Evolutionary conservation across 2,329 filamentous ascomycete species (phyloP).

Genomic region (Cryphonectria carpinicola): DNA sequence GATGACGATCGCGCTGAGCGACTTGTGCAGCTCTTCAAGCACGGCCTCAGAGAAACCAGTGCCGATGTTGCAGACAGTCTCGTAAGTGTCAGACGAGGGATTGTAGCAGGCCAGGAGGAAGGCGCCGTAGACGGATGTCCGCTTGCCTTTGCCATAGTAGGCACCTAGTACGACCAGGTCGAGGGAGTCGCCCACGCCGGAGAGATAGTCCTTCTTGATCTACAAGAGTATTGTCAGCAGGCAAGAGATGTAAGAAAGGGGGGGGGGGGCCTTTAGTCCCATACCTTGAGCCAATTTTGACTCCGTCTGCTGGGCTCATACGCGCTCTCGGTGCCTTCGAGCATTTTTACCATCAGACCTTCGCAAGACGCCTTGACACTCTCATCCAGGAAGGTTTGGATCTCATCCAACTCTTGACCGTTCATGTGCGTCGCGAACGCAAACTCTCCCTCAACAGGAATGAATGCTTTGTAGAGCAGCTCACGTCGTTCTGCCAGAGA

Average conservation of each 20-base stretch:
- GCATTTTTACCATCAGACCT: slow-evolving; percentile 99
- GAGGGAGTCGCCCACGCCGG: slow-evolving; percentile 90
- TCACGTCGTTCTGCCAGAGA: slow-evolving; percentile 81
- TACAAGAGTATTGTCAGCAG: slow-evolving; percentile 40
- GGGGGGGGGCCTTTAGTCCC: slow-evolving; percentile 26
- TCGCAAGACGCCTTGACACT: slow-evolving; percentile 96
- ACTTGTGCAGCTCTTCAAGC: slow-evolving; percentile 81
- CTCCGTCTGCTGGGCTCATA: slow-evolving; percentile 97
- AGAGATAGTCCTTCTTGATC: slow-evolving; percentile 98
- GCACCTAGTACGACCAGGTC: slow-evolving; percentile 95
- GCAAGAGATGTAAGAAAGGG: background rate
- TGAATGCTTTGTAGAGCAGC: slow-evolving; percentile 73
- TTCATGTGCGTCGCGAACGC: slow-evolving; percentile 86
- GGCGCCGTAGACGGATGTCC: slow-evolving; percentile 92
- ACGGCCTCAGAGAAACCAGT: slow-evolving; percentile 96
- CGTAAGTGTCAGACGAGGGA: slow-evolving; percentile 76
- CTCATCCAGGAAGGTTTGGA: slow-evolving; percentile 89
- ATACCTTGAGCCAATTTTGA: slow-evolving; percentile 95
- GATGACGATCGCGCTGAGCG: slow-evolving; percentile 78
- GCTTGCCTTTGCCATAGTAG: slow-evolving; percentile 93
- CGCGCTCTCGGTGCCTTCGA: slow-evolving; percentile 88
- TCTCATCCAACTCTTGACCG: slow-evolving; percentile 88
- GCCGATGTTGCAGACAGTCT: slow-evolving; percentile 97
- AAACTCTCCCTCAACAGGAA: slow-evolving; percentile 85
- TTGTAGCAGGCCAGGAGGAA: slow-evolving; percentile 97